Percentiles rank a stretch among this genome's conserved stretches.
These are phyloP conservation scores for Sclerotinia nivalis DNA, from an alignment of 2,329 filamentous ascomycete species.

Conservation along the genomic window DNA sequence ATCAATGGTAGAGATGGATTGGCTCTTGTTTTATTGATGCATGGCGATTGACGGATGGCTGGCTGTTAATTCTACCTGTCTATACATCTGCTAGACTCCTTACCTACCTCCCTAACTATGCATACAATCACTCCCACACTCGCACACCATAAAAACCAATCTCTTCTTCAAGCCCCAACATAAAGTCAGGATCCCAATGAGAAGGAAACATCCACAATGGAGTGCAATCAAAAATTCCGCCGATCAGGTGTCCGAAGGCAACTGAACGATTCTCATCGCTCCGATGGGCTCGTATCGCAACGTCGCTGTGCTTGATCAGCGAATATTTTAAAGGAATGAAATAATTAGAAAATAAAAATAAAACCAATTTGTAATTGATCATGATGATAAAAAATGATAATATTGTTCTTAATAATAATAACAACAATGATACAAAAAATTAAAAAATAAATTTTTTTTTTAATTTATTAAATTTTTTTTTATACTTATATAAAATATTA, in stretches of 20 bases:
- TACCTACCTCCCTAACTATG: neutral
- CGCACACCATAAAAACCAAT: neutral
- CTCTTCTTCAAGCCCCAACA: slow-evolving; percentile 44
- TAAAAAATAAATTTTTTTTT: too few relatives aligned
- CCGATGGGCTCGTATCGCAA: slow-evolving; percentile 50
- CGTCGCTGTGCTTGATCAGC: slow-evolving; percentile 39
- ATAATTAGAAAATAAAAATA: too few relatives aligned
- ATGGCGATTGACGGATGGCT: too few relatives aligned
- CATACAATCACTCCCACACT: neutral
- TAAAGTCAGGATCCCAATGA: slow-evolving; percentile 43
- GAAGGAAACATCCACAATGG: slow-evolving; percentile 36
- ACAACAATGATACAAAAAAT: too few relatives aligned
- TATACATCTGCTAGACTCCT: neutral
- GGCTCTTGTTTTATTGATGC: neutral
- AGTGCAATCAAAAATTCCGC: slow-evolving; percentile 44
- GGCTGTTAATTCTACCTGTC: too few relatives aligned
- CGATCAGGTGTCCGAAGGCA: slow-evolving; percentile 41
- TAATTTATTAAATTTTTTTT: too few relatives aligned
- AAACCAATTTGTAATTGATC: too few relatives aligned
- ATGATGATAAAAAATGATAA: too few relatives aligned
- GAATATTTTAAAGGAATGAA: neutral
- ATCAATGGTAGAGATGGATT: neutral
- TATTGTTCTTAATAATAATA: too few relatives aligned
- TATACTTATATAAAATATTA: too few relatives aligned
- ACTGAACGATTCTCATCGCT: slow-evolving; percentile 47